Conservation (phyloP, 2,329 filamentous ascomycete genomes). For the Graphilbum ipis-grandicollis region DNA sequence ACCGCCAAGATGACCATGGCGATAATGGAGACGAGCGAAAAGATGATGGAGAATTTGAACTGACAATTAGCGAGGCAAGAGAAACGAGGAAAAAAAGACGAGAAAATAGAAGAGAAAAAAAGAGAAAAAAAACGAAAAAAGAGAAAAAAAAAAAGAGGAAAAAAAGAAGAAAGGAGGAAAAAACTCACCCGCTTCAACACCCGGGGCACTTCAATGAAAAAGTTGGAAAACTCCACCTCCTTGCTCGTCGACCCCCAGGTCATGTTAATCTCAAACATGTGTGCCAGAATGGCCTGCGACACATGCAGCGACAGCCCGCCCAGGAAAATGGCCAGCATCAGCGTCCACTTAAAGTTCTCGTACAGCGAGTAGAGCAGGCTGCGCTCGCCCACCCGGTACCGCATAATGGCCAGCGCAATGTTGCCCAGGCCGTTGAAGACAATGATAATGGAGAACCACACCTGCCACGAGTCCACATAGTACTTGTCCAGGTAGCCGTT, state of each 20-base stretch:
- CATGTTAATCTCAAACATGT: constrained; percentile 80
- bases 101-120: constrained; percentile 40
- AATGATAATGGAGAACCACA: constrained; percentile 66
- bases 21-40: constrained; percentile 38
- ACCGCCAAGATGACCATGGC: constrained; percentile 48
- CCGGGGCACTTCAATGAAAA: constrained; percentile 69
- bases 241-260: constrained; percentile 73
- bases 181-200: constrained; percentile 58
- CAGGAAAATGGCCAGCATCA: constrained; percentile 63
- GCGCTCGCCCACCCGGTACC: constrained; percentile 52
- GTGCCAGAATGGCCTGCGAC: constrained; percentile 58
- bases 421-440: constrained; percentile 65
- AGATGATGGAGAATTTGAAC: constrained; percentile 58
- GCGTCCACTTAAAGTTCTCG: constrained; percentile 58
- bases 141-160: too few species aligned
- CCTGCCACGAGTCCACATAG: constrained; percentile 62
- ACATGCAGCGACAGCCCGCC: constrained; percentile 70
- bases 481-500: constrained; percentile 66
- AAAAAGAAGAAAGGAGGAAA: too few species aligned
- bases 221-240: constrained; percentile 65
- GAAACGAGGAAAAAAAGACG: constrained; percentile 36
- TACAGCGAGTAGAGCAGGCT: constrained; percentile 36
- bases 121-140: constrained; percentile 58
- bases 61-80: constrained; percentile 17
- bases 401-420: constrained; percentile 51